Percentiles rank a stretch among this genome's conserved stretches.
phyloP scores from a whole-genome alignment of 345 rosid species.

The Citrus sp. region DNA sequence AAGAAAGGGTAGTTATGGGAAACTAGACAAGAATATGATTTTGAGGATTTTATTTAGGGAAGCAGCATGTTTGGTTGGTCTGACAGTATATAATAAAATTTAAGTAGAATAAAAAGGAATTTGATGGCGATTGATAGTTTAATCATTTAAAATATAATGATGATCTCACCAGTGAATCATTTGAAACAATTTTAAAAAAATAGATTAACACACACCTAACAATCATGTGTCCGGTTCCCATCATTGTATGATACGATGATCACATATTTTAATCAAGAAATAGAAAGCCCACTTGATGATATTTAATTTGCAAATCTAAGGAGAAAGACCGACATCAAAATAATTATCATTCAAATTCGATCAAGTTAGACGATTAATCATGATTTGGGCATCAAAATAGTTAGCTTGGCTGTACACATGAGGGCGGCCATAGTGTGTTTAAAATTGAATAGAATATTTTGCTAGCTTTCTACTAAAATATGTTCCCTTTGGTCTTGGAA shows the following conservation, averaged over 20 bases:
- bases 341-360: neutral
- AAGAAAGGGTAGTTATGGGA: constrained; percentile 17
- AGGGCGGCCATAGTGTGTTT: neutral
- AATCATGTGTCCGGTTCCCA: constrained; percentile 9
- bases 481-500: constrained; percentile 24
- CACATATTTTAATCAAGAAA: neutral
- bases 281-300: constrained; percentile 9
- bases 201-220: neutral
- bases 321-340: constrained; percentile 11
- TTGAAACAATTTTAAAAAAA: neutral
- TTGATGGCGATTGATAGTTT: constrained; percentile 17
- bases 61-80: constrained; percentile 40
- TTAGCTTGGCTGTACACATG: constrained; percentile 2
- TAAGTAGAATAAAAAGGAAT: constrained; percentile 11
- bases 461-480: neutral
- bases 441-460: neutral
- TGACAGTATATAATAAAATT: neutral
- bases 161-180: constrained; percentile 1
- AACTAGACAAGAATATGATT: neutral
- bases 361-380: neutral
- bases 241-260: constrained; percentile 10
- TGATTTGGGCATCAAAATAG: constrained; percentile 8
- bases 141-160: constrained; percentile 28
- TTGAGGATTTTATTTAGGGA: constrained; percentile 2
- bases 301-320: constrained; percentile 13